These are phyloP conservation scores for Physocladia obscura DNA, from an alignment of 192 early-diverging fungal species.

Conservation along the genomic window DNA sequence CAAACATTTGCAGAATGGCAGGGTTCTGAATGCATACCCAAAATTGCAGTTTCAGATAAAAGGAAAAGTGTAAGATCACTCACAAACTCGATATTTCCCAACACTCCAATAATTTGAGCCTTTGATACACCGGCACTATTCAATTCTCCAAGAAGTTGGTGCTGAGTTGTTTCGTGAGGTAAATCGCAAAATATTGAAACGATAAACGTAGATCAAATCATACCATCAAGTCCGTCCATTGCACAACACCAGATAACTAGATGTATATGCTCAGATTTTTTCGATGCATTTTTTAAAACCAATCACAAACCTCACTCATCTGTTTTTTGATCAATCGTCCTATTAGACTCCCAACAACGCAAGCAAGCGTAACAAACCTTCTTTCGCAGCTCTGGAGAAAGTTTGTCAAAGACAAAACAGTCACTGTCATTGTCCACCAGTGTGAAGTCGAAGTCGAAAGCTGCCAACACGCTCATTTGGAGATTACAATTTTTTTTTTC, in stretches of 20 bases:
- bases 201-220: not conserved
- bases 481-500: not conserved
- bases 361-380: not conserved
- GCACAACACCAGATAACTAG: constrained; percentile 17
- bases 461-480: constrained; percentile 17
- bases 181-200: not conserved
- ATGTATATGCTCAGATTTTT: not conserved
- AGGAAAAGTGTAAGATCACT: not conserved
- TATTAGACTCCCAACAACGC: not conserved
- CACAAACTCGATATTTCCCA: constrained; percentile 32
- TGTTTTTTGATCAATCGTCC: not conserved
- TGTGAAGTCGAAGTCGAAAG: constrained; percentile 45
- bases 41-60: not conserved
- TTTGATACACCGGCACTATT: constrained; percentile 20
- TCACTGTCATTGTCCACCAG: constrained; percentile 41
- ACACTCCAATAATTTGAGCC: constrained; percentile 23
- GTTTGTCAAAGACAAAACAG: constrained; percentile 29
- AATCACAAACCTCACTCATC: constrained; percentile 1
- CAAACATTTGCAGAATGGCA: constrained; percentile 22
- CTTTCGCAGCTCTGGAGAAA: constrained; percentile 22
- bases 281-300: constrained; percentile 20
- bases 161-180: not conserved
- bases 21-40: not conserved
- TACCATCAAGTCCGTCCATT: constrained; percentile 44
- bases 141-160: constrained; percentile 32